Evolutionary conservation across 352 stramenopile species (phyloP).

Genomic region (Peronospora farinosa): DNA sequence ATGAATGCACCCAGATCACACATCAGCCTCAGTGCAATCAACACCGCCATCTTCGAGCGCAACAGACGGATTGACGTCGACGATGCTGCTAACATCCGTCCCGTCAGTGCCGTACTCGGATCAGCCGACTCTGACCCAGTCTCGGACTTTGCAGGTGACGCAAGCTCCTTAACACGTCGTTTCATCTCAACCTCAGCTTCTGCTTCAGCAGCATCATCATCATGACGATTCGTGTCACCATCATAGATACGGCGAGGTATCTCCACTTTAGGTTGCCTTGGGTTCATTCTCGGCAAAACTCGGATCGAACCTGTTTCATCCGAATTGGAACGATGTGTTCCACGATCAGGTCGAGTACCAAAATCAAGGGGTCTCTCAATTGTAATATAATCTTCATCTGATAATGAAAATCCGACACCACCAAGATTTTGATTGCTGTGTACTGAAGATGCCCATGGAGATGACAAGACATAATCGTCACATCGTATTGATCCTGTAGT

Average conservation of each 20-base stretch:
- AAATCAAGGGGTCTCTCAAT: conserved; percentile 43
- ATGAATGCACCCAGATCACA: conserved; percentile 65
- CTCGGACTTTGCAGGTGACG: conserved; percentile 44
- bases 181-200: conserved; percentile 24
- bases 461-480: conserved; percentile 40
- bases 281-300: conserved; percentile 17
- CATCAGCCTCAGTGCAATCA: conserved; percentile 40
- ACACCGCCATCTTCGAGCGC: conserved; percentile 26
- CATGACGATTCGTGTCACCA: conserved; percentile 2
- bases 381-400: conserved; percentile 66
- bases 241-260: conserved; percentile 6
- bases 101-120: conserved; percentile 47
- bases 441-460: conserved; percentile 29
- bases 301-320: conserved; percentile 14
- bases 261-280: conserved; percentile 15
- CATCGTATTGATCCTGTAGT: conserved; percentile 34
- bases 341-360: conserved; percentile 8
- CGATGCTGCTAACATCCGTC: conserved; percentile 26
- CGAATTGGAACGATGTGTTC: conserved; percentile 17
- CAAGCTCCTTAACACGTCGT: conserved; percentile 32
- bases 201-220: conserved; percentile 6
- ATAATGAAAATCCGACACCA: conserved; percentile 40
- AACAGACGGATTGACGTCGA: conserved; percentile 26
- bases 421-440: conserved; percentile 21
- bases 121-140: conserved; percentile 37